Percentiles rank a stretch among this genome's conserved stretches.
Evolutionary conservation across 192 early-diverging fungal species (phyloP).

Genomic region (Kappamyces sp.): DNA sequence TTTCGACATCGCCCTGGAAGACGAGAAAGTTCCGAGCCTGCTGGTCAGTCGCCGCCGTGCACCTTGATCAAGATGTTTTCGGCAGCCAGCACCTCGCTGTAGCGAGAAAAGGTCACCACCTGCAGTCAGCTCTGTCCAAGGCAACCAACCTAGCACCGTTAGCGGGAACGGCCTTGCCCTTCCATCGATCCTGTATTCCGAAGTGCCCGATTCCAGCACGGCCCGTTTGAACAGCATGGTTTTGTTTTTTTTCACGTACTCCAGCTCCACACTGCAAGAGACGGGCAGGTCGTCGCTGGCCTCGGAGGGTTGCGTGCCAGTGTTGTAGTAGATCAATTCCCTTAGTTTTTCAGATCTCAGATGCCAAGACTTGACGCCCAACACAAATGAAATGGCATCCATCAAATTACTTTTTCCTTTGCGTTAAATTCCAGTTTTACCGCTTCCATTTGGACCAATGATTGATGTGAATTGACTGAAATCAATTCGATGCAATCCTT

Average conservation of each 20-base stretch:
- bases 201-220: conserved; percentile 45
- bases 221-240: neutral
- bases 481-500: conserved; percentile 87
- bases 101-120: conserved; percentile 63
- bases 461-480: conserved; percentile 92
- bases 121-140: no score
- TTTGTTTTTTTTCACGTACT: neutral
- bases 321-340: conserved; percentile 75
- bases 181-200: conserved; percentile 85
- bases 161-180: conserved; percentile 18
- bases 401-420: conserved; percentile 96
- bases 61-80: conserved; percentile 87
- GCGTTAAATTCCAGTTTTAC: conserved; percentile 31
- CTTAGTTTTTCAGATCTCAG: conserved; percentile 82
- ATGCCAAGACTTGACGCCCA: conserved; percentile 89
- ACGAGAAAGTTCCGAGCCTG: conserved; percentile 92
- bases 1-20: conserved; percentile 93
- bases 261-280: neutral
- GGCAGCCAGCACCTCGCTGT: conserved; percentile 69
- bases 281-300: no score
- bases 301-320: neutral
- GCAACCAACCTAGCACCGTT: no score
- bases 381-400: conserved; percentile 98
- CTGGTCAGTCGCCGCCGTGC: no score
- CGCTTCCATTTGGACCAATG: conserved; percentile 96